phyloP scores from a whole-genome alignment of 768 basidiomycete genomes.

The Tricholoma sp. region DNA sequence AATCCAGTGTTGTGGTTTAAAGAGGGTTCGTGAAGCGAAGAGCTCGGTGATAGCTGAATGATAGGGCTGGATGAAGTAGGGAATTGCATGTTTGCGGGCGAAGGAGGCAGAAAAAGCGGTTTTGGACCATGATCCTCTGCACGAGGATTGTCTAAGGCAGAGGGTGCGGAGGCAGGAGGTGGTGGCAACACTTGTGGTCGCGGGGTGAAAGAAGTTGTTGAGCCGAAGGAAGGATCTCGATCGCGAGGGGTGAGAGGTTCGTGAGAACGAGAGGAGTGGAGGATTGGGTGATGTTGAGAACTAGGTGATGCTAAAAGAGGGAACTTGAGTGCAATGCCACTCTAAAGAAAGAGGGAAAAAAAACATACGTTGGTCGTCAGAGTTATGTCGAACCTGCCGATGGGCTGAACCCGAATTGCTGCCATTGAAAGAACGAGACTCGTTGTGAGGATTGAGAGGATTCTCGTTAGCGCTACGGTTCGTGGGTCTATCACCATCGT shows the following conservation, averaged over 20 bases:
- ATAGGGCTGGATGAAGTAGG: constrained; percentile 28
- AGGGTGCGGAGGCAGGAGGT: constrained; percentile 19
- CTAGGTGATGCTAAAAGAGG: constrained; percentile 23
- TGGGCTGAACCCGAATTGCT: neutral
- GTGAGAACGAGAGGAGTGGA: constrained; percentile 37
- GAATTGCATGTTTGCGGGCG: constrained; percentile 27
- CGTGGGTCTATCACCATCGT: constrained; percentile 13
- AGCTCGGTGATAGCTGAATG: constrained; percentile 6
- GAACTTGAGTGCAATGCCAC: constrained; percentile 8
- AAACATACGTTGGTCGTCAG: constrained; percentile 35
- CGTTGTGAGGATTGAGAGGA: constrained; percentile 7
- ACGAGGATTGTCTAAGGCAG: constrained; percentile 5
- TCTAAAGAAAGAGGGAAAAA: constrained; percentile 3
- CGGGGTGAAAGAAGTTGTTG: constrained; percentile 9
- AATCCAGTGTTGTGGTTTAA: constrained; percentile 6
- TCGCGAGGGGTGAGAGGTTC: constrained; percentile 30
- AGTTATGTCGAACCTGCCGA: constrained; percentile 26
- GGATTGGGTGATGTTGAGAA: constrained; percentile 20
- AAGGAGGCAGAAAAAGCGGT: constrained; percentile 33
- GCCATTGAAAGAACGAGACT: constrained; percentile 3
- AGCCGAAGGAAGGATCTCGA: constrained; percentile 14
- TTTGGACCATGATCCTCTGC: constrained; percentile 21
- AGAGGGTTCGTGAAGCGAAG: constrained; percentile 1
- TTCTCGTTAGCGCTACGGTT: constrained; percentile 27
- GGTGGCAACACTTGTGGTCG: constrained; percentile 18